These are phyloP conservation scores for Pestalotiopsis sp. DNA, from an alignment of 2,329 filamentous ascomycete genomes.

Conservation along the genomic window DNA sequence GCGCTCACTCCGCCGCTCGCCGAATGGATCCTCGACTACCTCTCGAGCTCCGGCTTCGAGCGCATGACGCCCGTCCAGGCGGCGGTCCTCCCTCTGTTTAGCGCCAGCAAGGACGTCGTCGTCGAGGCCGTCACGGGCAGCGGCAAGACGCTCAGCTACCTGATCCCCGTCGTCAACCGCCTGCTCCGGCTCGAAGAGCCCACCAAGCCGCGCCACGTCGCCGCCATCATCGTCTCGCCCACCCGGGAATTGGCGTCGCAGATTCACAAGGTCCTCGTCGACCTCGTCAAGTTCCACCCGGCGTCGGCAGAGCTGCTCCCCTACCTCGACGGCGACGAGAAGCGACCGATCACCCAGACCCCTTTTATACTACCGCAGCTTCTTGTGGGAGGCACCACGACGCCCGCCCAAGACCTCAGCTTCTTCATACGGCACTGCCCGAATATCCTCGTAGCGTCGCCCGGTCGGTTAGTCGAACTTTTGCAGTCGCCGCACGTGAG, in stretches of 20 bases:
- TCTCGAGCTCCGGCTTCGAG: constrained; percentile 80
- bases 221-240: constrained; percentile 88
- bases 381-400: constrained; percentile 79
- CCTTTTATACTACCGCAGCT: constrained; percentile 79
- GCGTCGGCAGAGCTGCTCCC: constrained; percentile 70
- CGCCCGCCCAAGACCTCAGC: constrained; percentile 82
- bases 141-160: constrained; percentile 70
- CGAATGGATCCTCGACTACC: constrained; percentile 84
- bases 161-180: constrained; percentile 82
- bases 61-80: constrained; percentile 96
- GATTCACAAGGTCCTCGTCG: constrained; percentile 79
- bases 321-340: constrained; percentile 57
- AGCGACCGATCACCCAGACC: constrained; percentile 47
- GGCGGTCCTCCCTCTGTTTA: constrained; percentile 53
- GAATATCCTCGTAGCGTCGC: constrained; percentile 88
- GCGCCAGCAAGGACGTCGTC: constrained; percentile 84
- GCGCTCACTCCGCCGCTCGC: constrained; percentile 70
- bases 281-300: constrained; percentile 79
- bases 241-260: constrained; percentile 91
- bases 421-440: constrained; percentile 82
- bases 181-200: constrained; percentile 79
- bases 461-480: constrained; percentile 85
- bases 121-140: constrained; percentile 57
- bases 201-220: constrained; percentile 86
- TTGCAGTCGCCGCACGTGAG: constrained; percentile 85